Evolutionary conservation across 1,284 basidiomycete species (phyloP), one percentile per base, ranked within the genome.

Genomic region (Fomitopsis pinicola): DNA sequence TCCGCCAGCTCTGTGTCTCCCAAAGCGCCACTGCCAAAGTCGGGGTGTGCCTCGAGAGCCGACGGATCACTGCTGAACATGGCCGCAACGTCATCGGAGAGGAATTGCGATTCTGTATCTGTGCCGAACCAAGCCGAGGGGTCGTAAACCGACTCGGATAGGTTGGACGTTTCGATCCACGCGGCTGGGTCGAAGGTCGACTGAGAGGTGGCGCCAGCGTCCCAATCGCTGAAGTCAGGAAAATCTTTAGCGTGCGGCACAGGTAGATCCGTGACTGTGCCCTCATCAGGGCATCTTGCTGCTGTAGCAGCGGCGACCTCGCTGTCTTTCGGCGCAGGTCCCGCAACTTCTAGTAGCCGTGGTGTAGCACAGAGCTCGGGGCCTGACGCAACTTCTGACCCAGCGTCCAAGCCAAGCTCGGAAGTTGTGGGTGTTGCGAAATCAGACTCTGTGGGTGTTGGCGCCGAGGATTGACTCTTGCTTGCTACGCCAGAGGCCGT

Each of bases 1-100:
- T 71, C 68, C 42, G 61, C 60, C 5, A 72, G 63, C 60, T 72
- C 67, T 40, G 68, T 54, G 33, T 68, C 63, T 9, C 45, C 60
- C 36, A 67, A 35, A 3, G 42, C 66, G 33, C 61, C 36, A 38
- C 60, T 53, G 10, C 38, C 19, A n/a, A 46, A 22, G 55, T 52
- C 48, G 2, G 26, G 2, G n/a, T 33, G 7, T 33, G 15, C 46
- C 5, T 33, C 52, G 19, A 5, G 5, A 5, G 44, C 46, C 55
- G 10, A 38, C 10, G 50, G 22, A 33, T 54, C 59, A 15, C 17
- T 48, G 33, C 57, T 54, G 59, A 65, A 65, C 19, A 64, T 45
- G 12, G 62, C 63, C 38, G 57, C 59, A 9, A 60, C n/a, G 19
- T 62, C 62, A 22, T 33, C 50, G 2, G 56, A 48, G 40, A 22